A percentile compares a stretch with the other conserved stretches of the same genome.
These are phyloP conservation scores for Bipolaris oryzae DNA, from an alignment of 2,329 filamentous ascomycete species.

Conservation along the genomic window DNA sequence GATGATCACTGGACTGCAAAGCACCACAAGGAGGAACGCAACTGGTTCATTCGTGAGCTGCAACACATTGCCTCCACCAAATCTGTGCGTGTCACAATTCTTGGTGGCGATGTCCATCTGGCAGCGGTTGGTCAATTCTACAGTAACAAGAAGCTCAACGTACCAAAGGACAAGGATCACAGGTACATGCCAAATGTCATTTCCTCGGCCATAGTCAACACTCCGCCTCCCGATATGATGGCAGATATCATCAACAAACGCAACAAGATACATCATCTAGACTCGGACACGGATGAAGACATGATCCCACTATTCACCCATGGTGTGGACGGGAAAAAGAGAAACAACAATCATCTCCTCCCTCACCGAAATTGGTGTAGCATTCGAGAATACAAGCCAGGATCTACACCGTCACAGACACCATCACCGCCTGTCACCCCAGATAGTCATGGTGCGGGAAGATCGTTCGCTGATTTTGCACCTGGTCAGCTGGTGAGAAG, in stretches of 20 bases:
- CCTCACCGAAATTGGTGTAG: constrained; percentile 96
- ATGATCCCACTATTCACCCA: constrained; percentile 94
- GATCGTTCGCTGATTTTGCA: constrained; percentile 44
- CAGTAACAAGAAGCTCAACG: constrained; percentile 74
- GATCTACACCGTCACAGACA: constrained; percentile 73
- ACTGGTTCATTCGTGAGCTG: constrained; percentile 84
- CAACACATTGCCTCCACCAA: constrained; percentile 94
- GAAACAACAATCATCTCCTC: constrained; percentile 89
- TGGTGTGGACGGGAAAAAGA: constrained; percentile 84
- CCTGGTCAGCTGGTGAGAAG: constrained; percentile 53
- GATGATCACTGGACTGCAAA: constrained; percentile 98
- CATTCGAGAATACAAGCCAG: constrained; percentile 82
- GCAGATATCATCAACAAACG: constrained; percentile 92
- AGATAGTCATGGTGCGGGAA: constrained; percentile 30
- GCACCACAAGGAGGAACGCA: constrained; percentile 89
- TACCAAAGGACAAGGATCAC: constrained; percentile 89
- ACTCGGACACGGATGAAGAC: constrained; percentile 81
- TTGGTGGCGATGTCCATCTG: constrained; percentile 93
- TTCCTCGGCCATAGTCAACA: constrained; percentile 92
- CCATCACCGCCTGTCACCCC: constrained; percentile 47
- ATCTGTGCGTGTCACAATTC: constrained; percentile 86
- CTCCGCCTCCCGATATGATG: constrained; percentile 83
- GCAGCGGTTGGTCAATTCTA: constrained; percentile 94
- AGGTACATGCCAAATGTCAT: constrained; percentile 97
- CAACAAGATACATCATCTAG: constrained; percentile 74